Conservation (phyloP, 176 grass and related monocot species). For the Avena sativa region DNA sequence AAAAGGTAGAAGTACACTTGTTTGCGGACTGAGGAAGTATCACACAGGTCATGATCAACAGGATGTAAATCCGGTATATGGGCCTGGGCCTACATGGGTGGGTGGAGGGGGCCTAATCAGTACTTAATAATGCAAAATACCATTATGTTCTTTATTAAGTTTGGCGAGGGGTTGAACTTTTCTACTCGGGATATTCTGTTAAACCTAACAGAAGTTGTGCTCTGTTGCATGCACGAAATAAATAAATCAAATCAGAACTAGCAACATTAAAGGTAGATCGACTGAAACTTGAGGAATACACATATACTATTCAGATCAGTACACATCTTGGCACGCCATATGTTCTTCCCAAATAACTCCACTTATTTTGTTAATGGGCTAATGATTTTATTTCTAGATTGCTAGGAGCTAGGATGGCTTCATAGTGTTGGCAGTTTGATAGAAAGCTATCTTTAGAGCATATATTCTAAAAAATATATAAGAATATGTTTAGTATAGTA, state of each 20-base stretch:
- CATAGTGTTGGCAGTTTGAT: slow-evolving; percentile 4
- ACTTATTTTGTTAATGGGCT: slow-evolving; percentile 30
- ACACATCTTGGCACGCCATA: neutral
- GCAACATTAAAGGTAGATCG: slow-evolving; percentile 27
- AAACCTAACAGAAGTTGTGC: slow-evolving; percentile 36
- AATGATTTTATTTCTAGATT: slow-evolving; percentile 42
- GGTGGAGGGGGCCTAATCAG: too few relatives aligned
- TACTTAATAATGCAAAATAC: too few relatives aligned
- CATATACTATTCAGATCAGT: neutral
- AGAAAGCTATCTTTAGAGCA: neutral
- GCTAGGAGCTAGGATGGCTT: slow-evolving; percentile 16
- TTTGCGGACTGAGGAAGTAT: too few relatives aligned
- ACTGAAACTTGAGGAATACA: slow-evolving; percentile 29
- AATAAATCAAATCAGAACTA: neutral
- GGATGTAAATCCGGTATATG: too few relatives aligned
- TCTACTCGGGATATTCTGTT: slow-evolving; percentile 2
- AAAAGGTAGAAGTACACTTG: too few relatives aligned
- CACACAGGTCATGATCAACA: too few relatives aligned
- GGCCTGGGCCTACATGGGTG: too few relatives aligned
- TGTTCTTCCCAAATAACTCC: neutral
- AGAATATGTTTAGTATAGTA: too few relatives aligned
- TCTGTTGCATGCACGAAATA: neutral
- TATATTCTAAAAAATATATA: too few relatives aligned
- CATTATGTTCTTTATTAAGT: too few relatives aligned
- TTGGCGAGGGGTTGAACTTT: neutral